A percentile compares a stretch with the other conserved stretches of the same genome.
These are phyloP conservation scores for Cutaneotrichosporon curvatum DNA, from an alignment of 1,284 basidiomycete species.

Conservation along the genomic window DNA sequence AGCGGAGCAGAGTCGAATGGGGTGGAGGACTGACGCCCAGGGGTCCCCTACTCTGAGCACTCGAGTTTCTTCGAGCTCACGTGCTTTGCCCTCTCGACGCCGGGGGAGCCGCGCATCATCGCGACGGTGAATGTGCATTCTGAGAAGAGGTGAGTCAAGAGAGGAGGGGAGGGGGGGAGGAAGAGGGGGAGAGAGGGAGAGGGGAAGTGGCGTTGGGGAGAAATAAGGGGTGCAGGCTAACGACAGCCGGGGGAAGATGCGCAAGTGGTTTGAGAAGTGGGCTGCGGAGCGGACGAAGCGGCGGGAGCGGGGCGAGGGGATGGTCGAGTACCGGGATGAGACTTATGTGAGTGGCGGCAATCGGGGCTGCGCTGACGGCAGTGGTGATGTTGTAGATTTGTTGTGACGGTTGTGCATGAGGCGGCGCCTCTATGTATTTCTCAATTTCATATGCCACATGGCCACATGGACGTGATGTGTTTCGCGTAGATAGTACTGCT, in stretches of 20 bases:
- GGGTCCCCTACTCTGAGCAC: constrained; percentile 94
- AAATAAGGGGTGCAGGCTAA: constrained; percentile 5
- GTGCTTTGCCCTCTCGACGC: constrained; percentile 80
- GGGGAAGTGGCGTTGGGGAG: too few relatives aligned
- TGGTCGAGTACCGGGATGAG: constrained; percentile 55
- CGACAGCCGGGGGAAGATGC: constrained; percentile 66
- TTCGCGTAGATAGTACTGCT: too few relatives aligned
- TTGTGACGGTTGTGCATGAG: neutral
- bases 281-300: constrained; percentile 65
- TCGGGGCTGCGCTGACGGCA: neutral
- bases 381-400: constrained; percentile 3
- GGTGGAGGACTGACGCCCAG: constrained; percentile 20
- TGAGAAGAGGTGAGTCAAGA: constrained; percentile 53
- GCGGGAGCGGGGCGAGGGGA: constrained; percentile 47
- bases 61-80: constrained; percentile 90
- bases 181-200: too few relatives aligned
- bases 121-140: constrained; percentile 92
- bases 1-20: too few relatives aligned
- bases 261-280: constrained; percentile 76
- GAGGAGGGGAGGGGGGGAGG: too few relatives aligned
- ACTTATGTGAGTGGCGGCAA: constrained; percentile 36
- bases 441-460: too few relatives aligned
- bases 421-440: too few relatives aligned
- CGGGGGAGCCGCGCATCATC: constrained; percentile 71
- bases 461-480: too few relatives aligned